Base-by-base conservation (phyloP, 2,329 filamentous ascomycete genomes). In the Penicillium sp. region DNA sequence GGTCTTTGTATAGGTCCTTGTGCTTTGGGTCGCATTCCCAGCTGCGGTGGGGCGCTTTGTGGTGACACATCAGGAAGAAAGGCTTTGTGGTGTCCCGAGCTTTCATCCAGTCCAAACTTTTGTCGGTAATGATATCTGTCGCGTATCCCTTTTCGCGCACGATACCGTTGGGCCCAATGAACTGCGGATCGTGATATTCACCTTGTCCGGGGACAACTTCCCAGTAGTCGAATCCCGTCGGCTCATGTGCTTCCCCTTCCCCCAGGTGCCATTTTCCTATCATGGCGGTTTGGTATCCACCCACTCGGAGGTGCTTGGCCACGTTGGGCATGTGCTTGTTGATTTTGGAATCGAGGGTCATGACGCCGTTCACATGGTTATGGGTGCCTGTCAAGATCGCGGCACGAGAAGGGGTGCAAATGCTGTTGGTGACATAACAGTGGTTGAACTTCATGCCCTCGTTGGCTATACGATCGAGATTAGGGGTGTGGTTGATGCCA, bases 1-100 rank as follows among this genome's bases (percentile, higher is more conserved):
- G 75, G 9, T 83, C 77, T 1, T 68, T 73, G 65, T 83, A 84
- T 2, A 83, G 66, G 45, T 76, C 39, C 55, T 78, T 79, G 67
- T 84, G 79, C 59, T 80, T 80, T 6, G 72, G 62, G 56, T 83
- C 71, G 53, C 72, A 82, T 61, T 84, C 81, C 81, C 82, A 84
- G 14, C 73, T 77, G 3, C 81, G 73, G 60, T 84, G 82, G 0
- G 82, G 81, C 1, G 82, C 82, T 61, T 84, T 84, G 65, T 84
- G 81, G 60, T 84, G 82, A 63, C 80, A 83, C 81, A 84, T 84
- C 44, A 82, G 62, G 62, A 83, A 84, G 67, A 84, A 84, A 0
- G 81, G 81, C 55, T 71, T 71, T 1, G 54, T 43, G 5, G 57
- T 60, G 42, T 72, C 70, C 8, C 72, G 69, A 21, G 67, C 47